Conservation (phyloP, 176 grass and related monocot genomes). For the Bonia amplexicaulis region DNA sequence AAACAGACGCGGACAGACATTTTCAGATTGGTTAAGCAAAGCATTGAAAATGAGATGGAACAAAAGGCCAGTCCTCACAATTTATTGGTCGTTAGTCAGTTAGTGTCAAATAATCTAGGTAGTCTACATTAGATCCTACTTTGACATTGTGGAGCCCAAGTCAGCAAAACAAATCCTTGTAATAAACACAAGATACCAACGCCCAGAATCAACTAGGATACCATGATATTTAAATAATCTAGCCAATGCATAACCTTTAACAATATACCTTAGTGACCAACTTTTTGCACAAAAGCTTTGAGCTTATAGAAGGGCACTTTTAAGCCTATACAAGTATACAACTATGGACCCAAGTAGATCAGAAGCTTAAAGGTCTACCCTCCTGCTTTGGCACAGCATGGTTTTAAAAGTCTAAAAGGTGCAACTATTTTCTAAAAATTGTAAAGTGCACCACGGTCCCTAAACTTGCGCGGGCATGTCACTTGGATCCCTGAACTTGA, state of each 20-base stretch:
- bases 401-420: not conserved
- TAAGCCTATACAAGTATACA: not conserved
- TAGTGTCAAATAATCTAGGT: not conserved
- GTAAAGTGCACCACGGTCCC: not conserved
- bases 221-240: not conserved
- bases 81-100: not conserved
- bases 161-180: not conserved
- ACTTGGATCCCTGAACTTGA: not conserved
- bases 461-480: not conserved
- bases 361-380: not conserved
- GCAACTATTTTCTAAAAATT: not conserved
- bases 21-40: not conserved
- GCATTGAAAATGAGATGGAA: not conserved
- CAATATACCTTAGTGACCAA: not conserved
- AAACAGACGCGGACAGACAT: not conserved
- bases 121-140: not conserved
- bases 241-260: not conserved
- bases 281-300: not conserved
- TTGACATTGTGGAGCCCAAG: not conserved
- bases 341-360: not conserved
- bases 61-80: not conserved
- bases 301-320: not conserved
- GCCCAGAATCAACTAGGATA: not conserved
- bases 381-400: not conserved
- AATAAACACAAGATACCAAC: not conserved